Evolutionary conservation across 345 rosid species (phyloP), one percentile per base, ranked within the genome.

Genomic region (Pistacia atlantica): DNA sequence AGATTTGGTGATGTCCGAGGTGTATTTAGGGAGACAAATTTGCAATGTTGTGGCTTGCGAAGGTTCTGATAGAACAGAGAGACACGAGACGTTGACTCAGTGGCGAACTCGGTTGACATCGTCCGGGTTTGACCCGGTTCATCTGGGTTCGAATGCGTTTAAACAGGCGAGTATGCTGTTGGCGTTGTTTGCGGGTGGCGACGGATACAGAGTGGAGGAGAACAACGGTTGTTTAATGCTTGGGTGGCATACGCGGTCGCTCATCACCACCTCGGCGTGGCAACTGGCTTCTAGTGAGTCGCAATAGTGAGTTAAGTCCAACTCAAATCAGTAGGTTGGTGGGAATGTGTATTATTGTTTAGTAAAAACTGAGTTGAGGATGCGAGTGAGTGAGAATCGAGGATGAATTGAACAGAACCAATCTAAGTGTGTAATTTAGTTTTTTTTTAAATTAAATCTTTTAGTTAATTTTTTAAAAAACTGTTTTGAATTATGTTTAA

Each of bases 181-280:
- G 80, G 98, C 93, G 25, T 79, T 92, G 0, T 88, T 89, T 11
- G 88, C 90, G 0, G 97, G 98, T 48, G 99, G 92, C 3, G 94
- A 92, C 25, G 99, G 99, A 18, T 96, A 92, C 28, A 82, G 87
- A 46, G 99, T 96, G 61, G 99, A 96, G 75, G 99, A 96, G 75
- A 89, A 84, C 64, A 81, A 82, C 10, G 99, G 99, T 17, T 87
- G 97, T 68, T 78, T 96, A 49, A 89, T 91, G 91, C 95, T 96
- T 11, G 99, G 97, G 51, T 96, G 99, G 99, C 98, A 96, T 72
- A 91, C 93, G 0, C 79, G 97, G 79, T 92, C 97, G 56, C 95
- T 96, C 7, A 93, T 96, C 33, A 86, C 98, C 67, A 89, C 99
- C 61, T 93, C 98, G 14, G 98, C 99, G 0, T 96, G 99, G 99